These are phyloP conservation scores for Setaria italica DNA, from an alignment of 202 grass and related monocot genomes.

Conservation along the genomic window DNA sequence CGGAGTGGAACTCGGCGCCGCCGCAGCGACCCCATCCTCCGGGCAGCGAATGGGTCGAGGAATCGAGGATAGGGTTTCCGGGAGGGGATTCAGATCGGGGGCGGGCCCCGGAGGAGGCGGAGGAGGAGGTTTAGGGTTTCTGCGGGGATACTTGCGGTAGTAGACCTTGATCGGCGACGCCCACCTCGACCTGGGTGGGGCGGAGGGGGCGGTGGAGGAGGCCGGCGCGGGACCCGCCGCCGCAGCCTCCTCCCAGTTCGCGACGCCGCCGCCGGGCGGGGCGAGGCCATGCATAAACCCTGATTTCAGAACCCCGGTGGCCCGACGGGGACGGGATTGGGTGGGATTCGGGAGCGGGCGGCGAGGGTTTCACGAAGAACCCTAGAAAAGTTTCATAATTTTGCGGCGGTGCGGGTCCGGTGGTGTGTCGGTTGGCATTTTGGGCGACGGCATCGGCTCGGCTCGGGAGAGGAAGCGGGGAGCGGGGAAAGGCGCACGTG, in stretches of 20 bases:
- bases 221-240: not conserved
- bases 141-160: conserved; percentile 71
- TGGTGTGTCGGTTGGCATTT: conserved; percentile 5
- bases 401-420: not conserved
- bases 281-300: too few species aligned
- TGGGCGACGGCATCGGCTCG: not conserved
- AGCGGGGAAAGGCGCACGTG: not conserved
- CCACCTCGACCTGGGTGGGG: conserved; percentile 28
- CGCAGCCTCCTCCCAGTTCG: too few species aligned
- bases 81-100: conserved; percentile 29
- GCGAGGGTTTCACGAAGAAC: conserved; percentile 38
- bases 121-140: conserved; percentile 64
- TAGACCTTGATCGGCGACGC: conserved; percentile 89
- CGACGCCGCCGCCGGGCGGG: too few species aligned
- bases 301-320: too few species aligned
- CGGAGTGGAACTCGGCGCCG: conserved; percentile 3
- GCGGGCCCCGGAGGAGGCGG: conserved; percentile 29
- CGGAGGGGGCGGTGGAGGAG: not conserved
- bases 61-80: conserved; percentile 45
- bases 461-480: not conserved
- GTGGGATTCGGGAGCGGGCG: not conserved
- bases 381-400: conserved; percentile 22
- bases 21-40: not conserved
- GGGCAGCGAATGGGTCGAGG: conserved; percentile 40
- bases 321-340: conserved; percentile 18